A percentile compares a stretch with the other conserved stretches of the same genome.
Evolutionary conservation across 164 flowering plant species (phyloP).

Genomic region (Taxillus chinensis): DNA sequence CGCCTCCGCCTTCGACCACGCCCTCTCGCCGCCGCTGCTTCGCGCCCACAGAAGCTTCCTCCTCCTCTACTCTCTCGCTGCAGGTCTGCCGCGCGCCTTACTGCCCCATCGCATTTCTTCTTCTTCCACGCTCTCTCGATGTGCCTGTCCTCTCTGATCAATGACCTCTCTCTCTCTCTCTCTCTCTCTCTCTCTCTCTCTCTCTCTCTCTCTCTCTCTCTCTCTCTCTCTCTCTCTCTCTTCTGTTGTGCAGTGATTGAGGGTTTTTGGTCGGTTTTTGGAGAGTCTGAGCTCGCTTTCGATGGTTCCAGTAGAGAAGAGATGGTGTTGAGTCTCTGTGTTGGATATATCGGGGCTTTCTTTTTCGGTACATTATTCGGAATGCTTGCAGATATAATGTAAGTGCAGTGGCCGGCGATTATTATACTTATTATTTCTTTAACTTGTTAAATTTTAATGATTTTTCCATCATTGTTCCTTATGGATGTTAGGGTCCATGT

Average conservation of each 20-base stretch:
- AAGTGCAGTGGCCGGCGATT: slow-evolving; percentile 15
- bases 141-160: background rate
- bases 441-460: too few relatives aligned
- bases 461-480: too few relatives aligned
- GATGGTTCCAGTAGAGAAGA: slow-evolving; percentile 53
- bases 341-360: slow-evolving; percentile 48
- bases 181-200: background rate
- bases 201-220: background rate
- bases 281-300: slow-evolving; percentile 59
- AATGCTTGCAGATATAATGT: slow-evolving; percentile 72
- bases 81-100: slow-evolving; percentile 31
- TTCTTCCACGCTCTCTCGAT: background rate
- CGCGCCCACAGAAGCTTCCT: slow-evolving; percentile 61
- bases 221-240: background rate
- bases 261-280: slow-evolving; percentile 70
- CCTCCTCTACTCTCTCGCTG: slow-evolving; percentile 44
- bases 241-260: slow-evolving; percentile 39
- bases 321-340: slow-evolving; percentile 39
- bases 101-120: background rate
- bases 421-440: too few relatives aligned
- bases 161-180: background rate
- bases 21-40: slow-evolving; percentile 24
- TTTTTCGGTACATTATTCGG: slow-evolving; percentile 54
- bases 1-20: slow-evolving; percentile 27
- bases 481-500: too few relatives aligned